Base-by-base conservation (phyloP, 768 basidiomycete genomes). In the Russula abietina region DNA sequence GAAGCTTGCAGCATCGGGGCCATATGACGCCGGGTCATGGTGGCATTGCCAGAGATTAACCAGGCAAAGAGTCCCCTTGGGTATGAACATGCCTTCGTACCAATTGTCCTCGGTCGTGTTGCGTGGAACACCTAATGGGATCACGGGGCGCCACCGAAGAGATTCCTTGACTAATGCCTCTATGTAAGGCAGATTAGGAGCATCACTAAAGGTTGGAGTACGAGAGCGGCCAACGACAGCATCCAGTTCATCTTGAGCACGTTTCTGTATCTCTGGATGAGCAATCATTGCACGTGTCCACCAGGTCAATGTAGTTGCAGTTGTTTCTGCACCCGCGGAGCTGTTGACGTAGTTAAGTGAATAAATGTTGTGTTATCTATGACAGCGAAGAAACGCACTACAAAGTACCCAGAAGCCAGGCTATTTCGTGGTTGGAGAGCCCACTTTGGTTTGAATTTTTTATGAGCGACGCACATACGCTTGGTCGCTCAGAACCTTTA, bases 31-130 rank as follows among this genome's bases (percentile, higher is more conserved):
- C n/a, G 56, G 26, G 36, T 61, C 46, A 7, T 50, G 39, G 22
- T 60, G 39, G 38, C 46, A 30, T 16, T 51, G 52, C 58, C 67
- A 64, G 12, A 60, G 41, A 38, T 75, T 75, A 8, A 65, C 68
- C 24, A 75, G 59, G 36, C 75, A 67, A 4, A 74, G 67, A 0
- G 75, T 73, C 14, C 74, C 76, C 39, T 69, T 72, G 1, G 76
- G 76, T 28, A 78, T 75, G 55, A 70, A 64, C 59, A 53, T 52
- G 16, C 41, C 59, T 24, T 60, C 50, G 43, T 60, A 60, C 59
- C 59, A 60, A 11, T 73, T 71, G 46, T 75, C 74, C 55, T 65
- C 57, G 61, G 67, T 56, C 57, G 57, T 49, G 43, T 8, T 24
- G 19, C 48, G 60, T 4, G 58, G 57, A 28, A 56, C 17, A 2